Base-by-base conservation (phyloP, 371 early-diverging fungal species). In the Parasitella parasitica region DNA sequence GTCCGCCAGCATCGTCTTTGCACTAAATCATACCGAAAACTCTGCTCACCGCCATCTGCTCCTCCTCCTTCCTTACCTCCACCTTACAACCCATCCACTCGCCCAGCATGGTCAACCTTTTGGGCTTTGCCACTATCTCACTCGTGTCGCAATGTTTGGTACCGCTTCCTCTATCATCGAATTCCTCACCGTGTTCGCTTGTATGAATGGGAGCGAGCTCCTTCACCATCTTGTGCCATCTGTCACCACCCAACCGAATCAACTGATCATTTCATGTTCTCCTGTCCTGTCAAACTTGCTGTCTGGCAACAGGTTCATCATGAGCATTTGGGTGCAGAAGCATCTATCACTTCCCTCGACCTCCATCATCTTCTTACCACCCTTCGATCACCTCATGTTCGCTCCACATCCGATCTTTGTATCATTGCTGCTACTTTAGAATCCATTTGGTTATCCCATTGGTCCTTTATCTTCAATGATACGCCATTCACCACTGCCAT, bases 381-480 rank as follows among this genome's bases (percentile, higher is more conserved):
- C 46, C 27, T 57, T 28, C 32, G 30, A 3, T 41, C 28, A 9
- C 27, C 41, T 27, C n/a, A 30, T 30, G 46, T 28, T 28, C 18
- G 28, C 18, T 15, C 57, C 32, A 22, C 41, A 13, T 22, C 41
- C n/a, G 38, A 37, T 37, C 38, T 12, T 37, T n/a, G 38, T 13
- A 37, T 37, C 38, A 37, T 37, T 37, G 38, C 38, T 37, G 27
- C 46, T 43, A 41, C 46, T 18, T 13, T 57, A 6, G n/a, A 22
- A 9, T 38, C 57, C n/a, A 41, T 57, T 5, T 57, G 57, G 57
- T 24, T 24, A 22, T 26, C 38, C 46, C 48, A 57, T 27, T 57
- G 57, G 57, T 24, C 41, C 34, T 57, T 57, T 46, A 28, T 57
- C 28, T 57, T 57, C 30, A 26, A 57, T 18, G 18, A 57, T 18